A percentile compares a stretch with the other conserved stretches of the same genome.
These are phyloP conservation scores for Epipyxis sp. DNA, from an alignment of 108 stramenopile genomes.

Conservation along the genomic window DNA sequence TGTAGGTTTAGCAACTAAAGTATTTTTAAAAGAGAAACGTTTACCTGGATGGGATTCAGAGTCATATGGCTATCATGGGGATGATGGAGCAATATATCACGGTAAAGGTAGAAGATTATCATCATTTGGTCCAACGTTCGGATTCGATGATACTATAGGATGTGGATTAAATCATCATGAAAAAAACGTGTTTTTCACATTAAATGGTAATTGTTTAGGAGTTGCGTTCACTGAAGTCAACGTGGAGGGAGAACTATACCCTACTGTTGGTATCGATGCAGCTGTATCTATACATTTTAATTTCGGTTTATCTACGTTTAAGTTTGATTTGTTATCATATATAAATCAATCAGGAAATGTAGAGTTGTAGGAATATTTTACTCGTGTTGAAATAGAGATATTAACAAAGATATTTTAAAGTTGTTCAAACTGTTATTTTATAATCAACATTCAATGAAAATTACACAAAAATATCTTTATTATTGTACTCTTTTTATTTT, in stretches of 20 bases:
- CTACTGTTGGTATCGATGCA: constrained; percentile 39
- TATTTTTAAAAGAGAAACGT: constrained; percentile 36
- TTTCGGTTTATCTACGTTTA: background rate
- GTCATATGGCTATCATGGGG: constrained; percentile 52
- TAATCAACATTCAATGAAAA: no score
- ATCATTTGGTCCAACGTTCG: constrained; percentile 40
- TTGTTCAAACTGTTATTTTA: no score
- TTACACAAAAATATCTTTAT: no score
- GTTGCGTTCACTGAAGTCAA: constrained; percentile 36
- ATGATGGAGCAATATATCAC: constrained; percentile 46
- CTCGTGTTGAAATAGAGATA: no score
- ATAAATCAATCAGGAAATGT: no score
- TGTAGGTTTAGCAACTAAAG: constrained; percentile 43
- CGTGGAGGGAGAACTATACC: constrained; percentile 41
- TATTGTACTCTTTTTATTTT: no score
- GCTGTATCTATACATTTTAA: background rate
- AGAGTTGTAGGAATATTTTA: no score
- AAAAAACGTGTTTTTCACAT: constrained; percentile 45
- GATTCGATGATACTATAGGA: constrained; percentile 47
- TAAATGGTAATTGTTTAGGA: constrained; percentile 48
- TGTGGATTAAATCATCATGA: constrained; percentile 40
- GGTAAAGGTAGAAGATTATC: constrained; percentile 40
- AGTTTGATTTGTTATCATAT: background rate
- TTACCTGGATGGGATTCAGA: constrained; percentile 52
- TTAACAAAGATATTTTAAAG: no score